Evolutionary conservation across 2,329 filamentous ascomycete species (phyloP), one percentile per base, ranked within the genome.

Genomic region (Mollisiaceae sp.): DNA sequence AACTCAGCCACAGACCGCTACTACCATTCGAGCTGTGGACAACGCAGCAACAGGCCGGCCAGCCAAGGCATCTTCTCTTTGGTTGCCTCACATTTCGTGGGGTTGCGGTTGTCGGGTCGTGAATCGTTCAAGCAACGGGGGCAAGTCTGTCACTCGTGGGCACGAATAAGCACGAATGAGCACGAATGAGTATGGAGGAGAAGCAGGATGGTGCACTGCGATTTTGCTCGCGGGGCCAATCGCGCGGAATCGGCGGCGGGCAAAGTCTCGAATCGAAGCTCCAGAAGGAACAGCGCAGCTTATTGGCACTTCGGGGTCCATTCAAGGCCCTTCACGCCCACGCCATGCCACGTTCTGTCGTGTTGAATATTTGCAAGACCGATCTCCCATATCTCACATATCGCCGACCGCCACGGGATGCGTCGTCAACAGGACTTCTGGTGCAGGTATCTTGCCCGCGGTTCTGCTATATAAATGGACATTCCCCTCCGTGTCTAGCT

Each of bases 1-100:
- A 50, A 50, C 65, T 67, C 62, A 68, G 62, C 62, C 67, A 65
- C 63, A 65, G 38, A 43, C 62, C 61, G 55, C 64, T 65, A 65
- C 56, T 35, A 57, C 39, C 39, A 8, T 58, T 54, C 27, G 32
- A 52, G 63, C 57, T 56, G 43, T 57, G 63, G 39, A 67, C 67
- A 69, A 63, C 67, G 65, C 65, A 67, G 39, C 59, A 45, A 39
- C 59, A 56, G 20, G 63, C 67, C 59, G 41, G 50, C 41, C 27
- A 50, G 56, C 64, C 62, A 59, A 66, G 60, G 64, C 60, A 57
- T 58, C 22, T 18, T 67, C 57, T 61, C 57, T 58, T 63, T 68
- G 64, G 67, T 60, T 60, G 62, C 67, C 64, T 63, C 43, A 63
- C 57, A 27, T 20, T 45, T 62, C 59, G 63, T 68, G 60, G 64